A percentile compares a stretch with the other conserved stretches of the same genome.
Evolutionary conservation across 2,329 filamentous ascomycete genomes (phyloP).

Genomic region (Pseudocercospora fuligena): DNA sequence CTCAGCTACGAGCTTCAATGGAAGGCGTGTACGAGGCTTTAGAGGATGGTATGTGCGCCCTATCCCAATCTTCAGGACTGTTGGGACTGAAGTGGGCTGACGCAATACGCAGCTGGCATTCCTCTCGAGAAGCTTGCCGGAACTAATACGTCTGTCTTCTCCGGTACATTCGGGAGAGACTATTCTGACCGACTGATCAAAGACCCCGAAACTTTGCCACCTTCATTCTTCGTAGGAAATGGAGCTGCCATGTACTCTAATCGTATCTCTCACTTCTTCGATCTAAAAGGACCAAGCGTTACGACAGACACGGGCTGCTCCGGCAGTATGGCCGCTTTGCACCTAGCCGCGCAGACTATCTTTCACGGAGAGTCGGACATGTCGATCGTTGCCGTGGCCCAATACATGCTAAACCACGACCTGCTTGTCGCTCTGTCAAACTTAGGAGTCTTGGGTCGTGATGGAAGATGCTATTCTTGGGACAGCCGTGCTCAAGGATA

Average conservation of each 20-base stretch:
- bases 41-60: constrained; percentile 17
- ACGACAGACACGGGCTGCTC: constrained; percentile 25
- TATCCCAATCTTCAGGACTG: too few species aligned
- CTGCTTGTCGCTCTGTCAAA: too few species aligned
- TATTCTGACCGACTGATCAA: too few species aligned
- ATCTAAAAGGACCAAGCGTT: constrained; percentile 22
- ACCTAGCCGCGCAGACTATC: constrained; percentile 38
- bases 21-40: constrained; percentile 31
- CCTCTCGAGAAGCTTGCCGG: constrained; percentile 22
- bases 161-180: too few species aligned
- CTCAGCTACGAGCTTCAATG: constrained; percentile 28
- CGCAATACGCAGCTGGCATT: constrained; percentile 6
- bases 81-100: not conserved
- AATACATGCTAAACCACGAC: too few species aligned
- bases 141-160: constrained; percentile 12
- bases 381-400: not conserved
- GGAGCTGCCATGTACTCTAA: constrained; percentile 24
- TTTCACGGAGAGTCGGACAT: constrained; percentile 27
- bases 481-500: too few species aligned
- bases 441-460: too few species aligned
- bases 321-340: constrained; percentile 35
- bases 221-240: not conserved
- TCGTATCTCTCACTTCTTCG: constrained; percentile 29
- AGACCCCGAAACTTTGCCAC: not conserved
- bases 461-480: too few species aligned